Percentiles rank a stretch among this genome's conserved stretches.
Evolutionary conservation across 805 yeast species (phyloP).

Genomic region (Ogataea haglerorum): DNA sequence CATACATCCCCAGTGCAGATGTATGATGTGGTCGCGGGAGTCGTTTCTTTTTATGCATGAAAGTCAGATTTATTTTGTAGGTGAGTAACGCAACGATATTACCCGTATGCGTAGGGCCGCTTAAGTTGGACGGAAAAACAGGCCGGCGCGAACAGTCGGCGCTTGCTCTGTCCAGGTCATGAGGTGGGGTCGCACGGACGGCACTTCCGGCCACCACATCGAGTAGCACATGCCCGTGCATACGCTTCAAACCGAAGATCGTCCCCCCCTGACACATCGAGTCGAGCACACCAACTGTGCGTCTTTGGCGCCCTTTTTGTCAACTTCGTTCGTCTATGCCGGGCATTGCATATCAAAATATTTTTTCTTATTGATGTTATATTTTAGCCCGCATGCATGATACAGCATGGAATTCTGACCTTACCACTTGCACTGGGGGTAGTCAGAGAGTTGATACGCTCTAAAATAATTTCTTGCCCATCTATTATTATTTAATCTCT

Average conservation of each 20-base stretch:
- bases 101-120: background rate
- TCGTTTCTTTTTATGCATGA: background rate
- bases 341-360: conserved; percentile 6
- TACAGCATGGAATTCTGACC: conserved; percentile 9
- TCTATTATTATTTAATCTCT: background rate
- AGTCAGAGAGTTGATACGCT: background rate
- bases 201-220: too few species aligned
- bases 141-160: too few species aligned
- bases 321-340: conserved; percentile 1
- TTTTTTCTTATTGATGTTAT: conserved; percentile 2
- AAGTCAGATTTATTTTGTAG: background rate
- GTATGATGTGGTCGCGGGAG: background rate
- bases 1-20: background rate
- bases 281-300: background rate
- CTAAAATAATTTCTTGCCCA: background rate
- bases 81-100: background rate
- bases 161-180: too few species aligned
- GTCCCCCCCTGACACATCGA: conserved; percentile 1
- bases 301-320: background rate
- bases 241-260: background rate
- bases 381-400: conserved; percentile 4
- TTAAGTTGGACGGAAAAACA: background rate
- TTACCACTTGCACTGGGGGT: background rate
- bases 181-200: too few species aligned
- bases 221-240: too few species aligned